Conservation (phyloP, 192 early-diverging fungal genomes). For the Rhizophagus clarus region DNA sequence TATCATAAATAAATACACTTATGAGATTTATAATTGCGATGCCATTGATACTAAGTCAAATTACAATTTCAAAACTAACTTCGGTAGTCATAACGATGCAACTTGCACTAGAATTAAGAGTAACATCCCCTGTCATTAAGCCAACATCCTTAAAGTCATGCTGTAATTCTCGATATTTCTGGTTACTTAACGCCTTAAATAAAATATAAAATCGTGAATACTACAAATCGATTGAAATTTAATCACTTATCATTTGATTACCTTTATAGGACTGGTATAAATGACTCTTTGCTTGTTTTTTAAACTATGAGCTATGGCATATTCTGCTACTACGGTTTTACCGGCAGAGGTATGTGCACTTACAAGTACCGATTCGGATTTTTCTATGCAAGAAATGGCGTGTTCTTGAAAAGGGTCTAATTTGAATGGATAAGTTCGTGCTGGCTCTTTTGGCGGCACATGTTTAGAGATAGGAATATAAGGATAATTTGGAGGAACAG, state of each 20-base stretch:
- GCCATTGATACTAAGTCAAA: neutral
- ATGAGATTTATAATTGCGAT: too few species aligned
- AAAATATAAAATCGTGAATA: neutral
- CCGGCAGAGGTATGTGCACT: conserved; percentile 96
- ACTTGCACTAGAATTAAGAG: conserved; percentile 90
- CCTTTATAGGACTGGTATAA: conserved; percentile 97
- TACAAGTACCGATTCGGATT: conserved; percentile 93
- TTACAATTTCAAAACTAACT: neutral
- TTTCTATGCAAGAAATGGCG: conserved; percentile 85
- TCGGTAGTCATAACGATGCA: conserved; percentile 98
- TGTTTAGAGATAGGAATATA: conserved; percentile 92
- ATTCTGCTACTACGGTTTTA: conserved; percentile 99
- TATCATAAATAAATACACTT: conserved; percentile 35
- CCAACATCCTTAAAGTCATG: conserved; percentile 98
- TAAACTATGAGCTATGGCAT: conserved; percentile 91
- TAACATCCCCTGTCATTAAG: conserved; percentile 98
- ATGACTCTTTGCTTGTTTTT: conserved; percentile 91
- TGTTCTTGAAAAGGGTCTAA: conserved; percentile 96
- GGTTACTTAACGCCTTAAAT: conserved; percentile 86
- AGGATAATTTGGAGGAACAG: conserved; percentile 80
- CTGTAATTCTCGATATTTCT: conserved; percentile 96
- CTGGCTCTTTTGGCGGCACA: conserved; percentile 75
- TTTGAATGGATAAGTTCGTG: conserved; percentile 85
- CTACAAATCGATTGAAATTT: neutral
- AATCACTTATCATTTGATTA: conserved; percentile 25